A percentile compares a stretch with the other conserved stretches of the same genome.
These are phyloP conservation scores for Penicillium verrucosum DNA, from an alignment of 2,329 filamentous ascomycete species.

Conservation along the genomic window DNA sequence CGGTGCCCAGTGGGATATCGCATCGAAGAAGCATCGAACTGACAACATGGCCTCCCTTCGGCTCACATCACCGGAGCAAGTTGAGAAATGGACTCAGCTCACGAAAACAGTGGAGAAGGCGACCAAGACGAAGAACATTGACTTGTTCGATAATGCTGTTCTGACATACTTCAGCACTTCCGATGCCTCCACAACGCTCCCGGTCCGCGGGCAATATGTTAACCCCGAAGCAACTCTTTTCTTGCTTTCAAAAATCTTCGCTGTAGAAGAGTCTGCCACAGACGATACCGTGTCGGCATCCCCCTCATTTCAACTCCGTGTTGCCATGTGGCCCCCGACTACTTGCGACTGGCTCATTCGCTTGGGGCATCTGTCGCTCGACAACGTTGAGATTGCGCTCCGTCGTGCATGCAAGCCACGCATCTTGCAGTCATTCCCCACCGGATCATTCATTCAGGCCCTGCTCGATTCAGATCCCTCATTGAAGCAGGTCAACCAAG, in stretches of 20 bases:
- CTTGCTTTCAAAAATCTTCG: constrained; percentile 41
- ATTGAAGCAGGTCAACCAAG: constrained; percentile 35
- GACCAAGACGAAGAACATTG: constrained; percentile 26
- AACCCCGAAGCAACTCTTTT: constrained; percentile 38
- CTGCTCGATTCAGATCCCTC: constrained; percentile 41
- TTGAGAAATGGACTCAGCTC: constrained; percentile 35
- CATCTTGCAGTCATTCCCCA: constrained; percentile 37
- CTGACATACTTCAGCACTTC: constrained; percentile 27
- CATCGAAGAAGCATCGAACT: constrained; percentile 30
- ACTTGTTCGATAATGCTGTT: constrained; percentile 37
- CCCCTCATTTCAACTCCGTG: constrained; percentile 28
- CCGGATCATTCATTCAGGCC: constrained; percentile 39
- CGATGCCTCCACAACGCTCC: constrained; percentile 23
- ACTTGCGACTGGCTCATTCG: constrained; percentile 44
- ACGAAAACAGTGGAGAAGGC: constrained; percentile 31
- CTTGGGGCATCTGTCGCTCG: constrained; percentile 37
- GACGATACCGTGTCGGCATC: constrained; percentile 26
- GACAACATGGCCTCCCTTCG: constrained; percentile 32
- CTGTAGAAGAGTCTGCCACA: constrained; percentile 19
- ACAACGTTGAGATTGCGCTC: constrained; percentile 42
- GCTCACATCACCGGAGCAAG: constrained; percentile 31
- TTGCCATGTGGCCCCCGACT: constrained; percentile 36
- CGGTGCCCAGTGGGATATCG: constrained; percentile 28
- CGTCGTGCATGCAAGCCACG: constrained; percentile 34
- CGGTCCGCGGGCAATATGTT: constrained; percentile 27